phyloP scores from a whole-genome alignment of 108 stramenopile genomes.

The Skeletonema tropicum region DNA sequence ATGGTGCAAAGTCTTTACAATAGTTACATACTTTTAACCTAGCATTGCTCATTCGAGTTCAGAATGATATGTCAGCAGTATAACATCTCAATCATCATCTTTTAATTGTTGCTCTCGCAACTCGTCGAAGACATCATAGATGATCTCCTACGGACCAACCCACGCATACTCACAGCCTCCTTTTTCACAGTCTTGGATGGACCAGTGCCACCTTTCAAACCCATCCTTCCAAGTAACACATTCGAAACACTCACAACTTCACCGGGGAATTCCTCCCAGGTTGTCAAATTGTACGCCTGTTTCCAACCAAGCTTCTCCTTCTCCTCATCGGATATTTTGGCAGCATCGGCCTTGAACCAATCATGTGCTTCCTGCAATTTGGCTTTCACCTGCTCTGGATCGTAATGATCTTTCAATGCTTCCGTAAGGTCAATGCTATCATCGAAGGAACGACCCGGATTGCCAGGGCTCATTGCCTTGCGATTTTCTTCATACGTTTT shows the following conservation, averaged over 20 bases:
- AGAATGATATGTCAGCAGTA: not conserved
- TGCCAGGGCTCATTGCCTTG: constrained; percentile 39
- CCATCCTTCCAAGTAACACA: constrained; percentile 36
- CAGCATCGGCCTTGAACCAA: constrained; percentile 48
- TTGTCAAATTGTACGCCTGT: constrained; percentile 50
- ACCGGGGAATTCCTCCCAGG: constrained; percentile 49
- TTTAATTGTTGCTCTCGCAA: not conserved
- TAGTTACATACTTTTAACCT: not conserved
- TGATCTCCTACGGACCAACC: constrained; percentile 14
- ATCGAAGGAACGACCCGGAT: constrained; percentile 56
- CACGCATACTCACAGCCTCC: constrained; percentile 42
- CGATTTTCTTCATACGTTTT: constrained; percentile 54
- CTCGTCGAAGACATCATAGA: not conserved
- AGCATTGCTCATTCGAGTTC: not conserved
- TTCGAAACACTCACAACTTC: constrained; percentile 35
- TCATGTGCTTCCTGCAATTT: constrained; percentile 51
- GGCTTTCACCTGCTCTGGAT: constrained; percentile 41
- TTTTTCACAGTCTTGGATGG: constrained; percentile 15
- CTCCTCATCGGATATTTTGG: constrained; percentile 35
- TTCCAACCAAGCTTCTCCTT: constrained; percentile 38
- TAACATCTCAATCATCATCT: not conserved
- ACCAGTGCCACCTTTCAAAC: constrained; percentile 29
- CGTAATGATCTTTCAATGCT: constrained; percentile 55
- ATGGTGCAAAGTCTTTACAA: not conserved
- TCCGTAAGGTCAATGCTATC: constrained; percentile 37